Conservation (phyloP, 352 stramenopile species). For the Pythium insidiosum region DNA sequence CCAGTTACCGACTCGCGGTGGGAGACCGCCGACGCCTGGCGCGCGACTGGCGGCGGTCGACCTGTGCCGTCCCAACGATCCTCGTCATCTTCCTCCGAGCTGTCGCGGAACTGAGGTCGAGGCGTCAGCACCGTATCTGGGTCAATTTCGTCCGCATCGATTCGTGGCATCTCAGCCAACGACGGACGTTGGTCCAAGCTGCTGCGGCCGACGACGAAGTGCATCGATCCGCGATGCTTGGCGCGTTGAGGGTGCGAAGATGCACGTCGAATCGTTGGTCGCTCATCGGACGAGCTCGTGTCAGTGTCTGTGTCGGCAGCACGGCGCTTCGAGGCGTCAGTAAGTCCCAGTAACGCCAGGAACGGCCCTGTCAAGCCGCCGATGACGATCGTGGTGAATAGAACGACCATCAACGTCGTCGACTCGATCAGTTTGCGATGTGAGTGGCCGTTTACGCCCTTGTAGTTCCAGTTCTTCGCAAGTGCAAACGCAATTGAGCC, state of each 20-base stretch:
- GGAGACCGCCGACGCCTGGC: constrained; percentile 16
- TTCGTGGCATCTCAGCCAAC: constrained; percentile 2
- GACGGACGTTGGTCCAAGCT: constrained; percentile 17
- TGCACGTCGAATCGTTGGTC: constrained; percentile 8
- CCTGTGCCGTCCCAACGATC: constrained; percentile 14
- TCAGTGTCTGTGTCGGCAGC: constrained; percentile 5
- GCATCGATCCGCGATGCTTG: constrained; percentile 35
- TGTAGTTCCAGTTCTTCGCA: constrained; percentile 80
- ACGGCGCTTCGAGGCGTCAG: constrained; percentile 17
- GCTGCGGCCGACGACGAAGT: constrained; percentile 36
- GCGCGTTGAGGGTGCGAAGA: constrained; percentile 12
- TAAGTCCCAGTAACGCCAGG: constrained; percentile 38
- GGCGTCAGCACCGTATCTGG: constrained; percentile 46
- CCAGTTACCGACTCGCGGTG: constrained; percentile 38
- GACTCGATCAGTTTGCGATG: constrained; percentile 80
- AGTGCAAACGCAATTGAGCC: constrained; percentile 92
- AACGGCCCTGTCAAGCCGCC: constrained; percentile 69
- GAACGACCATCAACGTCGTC: constrained; percentile 81
- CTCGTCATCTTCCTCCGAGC: constrained; percentile 35
- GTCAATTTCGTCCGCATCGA: constrained; percentile 14
- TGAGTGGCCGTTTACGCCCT: constrained; percentile 50
- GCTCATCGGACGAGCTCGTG: constrained; percentile 12
- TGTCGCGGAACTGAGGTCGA: constrained; percentile 63
- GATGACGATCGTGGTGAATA: constrained; percentile 82
- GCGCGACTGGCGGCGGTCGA: constrained; percentile 20